Evolutionary conservation across 1,139 yeast species (phyloP), one percentile per base, ranked within the genome.

Genomic region (Nadsonia commutata): DNA sequence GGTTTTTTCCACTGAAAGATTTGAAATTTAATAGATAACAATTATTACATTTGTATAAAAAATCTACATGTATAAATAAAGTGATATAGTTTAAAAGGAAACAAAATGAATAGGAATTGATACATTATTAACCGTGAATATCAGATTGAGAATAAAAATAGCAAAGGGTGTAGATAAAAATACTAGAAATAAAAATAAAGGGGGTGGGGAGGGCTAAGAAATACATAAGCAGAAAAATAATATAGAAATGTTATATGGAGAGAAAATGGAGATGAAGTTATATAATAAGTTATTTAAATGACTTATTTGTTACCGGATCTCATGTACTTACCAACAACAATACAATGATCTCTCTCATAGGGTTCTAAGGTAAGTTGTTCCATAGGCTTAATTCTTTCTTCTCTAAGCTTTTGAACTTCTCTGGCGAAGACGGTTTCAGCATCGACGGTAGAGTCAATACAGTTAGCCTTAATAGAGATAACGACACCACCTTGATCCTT

Each of bases 361-460:
- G 97, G 97, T 74, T 90, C 98, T 68, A 90, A 76, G 46, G 98
- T 90, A 68, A 90, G 79, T 74, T 90, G 98, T 71, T 90, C 98
- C 63, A 88, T 73, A 53, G 98, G 98, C 73, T 90, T 90, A 68
- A 90, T 83, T 70, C 95, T 81, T 74, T 90, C 98, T 70, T 88
- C 97, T 72, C 97, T 83, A 70, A 90, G 78, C 70, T 90, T 90
- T 71, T 90, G 97, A 49, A 90, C 97, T 73, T 90, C 98, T 73
- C 97, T 85, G 51, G 98, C 97, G 64, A 90, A 90, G 52, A 90
- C 98, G 49, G 96, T 88, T 74, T 90, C 97, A 55, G 98, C 98
- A 65, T 88, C 97, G 49, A 90, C 96, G 50, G 98, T 90, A 44
- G 97, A 90, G 71, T 90, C 98, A 66, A 90, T 90, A 85, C 97